Conservation (phyloP, 805 yeast genomes). For the Ogataea haglerorum region DNA sequence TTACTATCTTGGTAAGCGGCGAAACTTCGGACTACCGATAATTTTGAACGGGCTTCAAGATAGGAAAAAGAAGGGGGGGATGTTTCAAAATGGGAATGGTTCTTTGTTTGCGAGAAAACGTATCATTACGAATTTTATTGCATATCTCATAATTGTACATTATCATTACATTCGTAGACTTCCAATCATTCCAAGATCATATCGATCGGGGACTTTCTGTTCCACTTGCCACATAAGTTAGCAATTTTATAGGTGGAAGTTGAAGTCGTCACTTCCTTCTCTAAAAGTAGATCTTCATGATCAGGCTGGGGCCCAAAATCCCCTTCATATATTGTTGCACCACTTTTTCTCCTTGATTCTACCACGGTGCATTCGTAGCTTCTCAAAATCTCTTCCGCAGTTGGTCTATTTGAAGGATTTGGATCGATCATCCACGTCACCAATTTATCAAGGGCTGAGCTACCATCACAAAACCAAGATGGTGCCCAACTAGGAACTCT, state of each 20-base stretch:
- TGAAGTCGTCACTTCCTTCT: slow-evolving; percentile 11
- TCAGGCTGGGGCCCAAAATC: slow-evolving; percentile 84
- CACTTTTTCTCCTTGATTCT: slow-evolving; percentile 78
- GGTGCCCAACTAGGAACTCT: slow-evolving; percentile 83
- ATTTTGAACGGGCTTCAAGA: too few relatives aligned
- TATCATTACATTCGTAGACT: slow-evolving; percentile 1
- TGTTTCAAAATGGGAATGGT: too few relatives aligned
- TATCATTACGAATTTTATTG: slow-evolving; percentile 31
- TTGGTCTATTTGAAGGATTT: slow-evolving; percentile 75
- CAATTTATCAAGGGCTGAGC: slow-evolving; percentile 67
- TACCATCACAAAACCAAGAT: slow-evolving; percentile 68
- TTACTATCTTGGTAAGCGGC: too few relatives aligned
- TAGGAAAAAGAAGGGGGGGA: too few relatives aligned
- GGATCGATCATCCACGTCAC: slow-evolving; percentile 92
- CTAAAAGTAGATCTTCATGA: slow-evolving; percentile 19
- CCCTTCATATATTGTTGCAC: slow-evolving; percentile 93
- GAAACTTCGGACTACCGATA: too few relatives aligned
- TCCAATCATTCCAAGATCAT: slow-evolving; percentile 20
- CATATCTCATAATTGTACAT: slow-evolving; percentile 47
- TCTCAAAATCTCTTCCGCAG: slow-evolving; percentile 65
- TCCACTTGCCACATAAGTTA: slow-evolving; percentile 8
- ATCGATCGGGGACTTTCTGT: slow-evolving; percentile 18
- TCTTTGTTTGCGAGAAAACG: too few relatives aligned
- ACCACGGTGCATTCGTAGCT: slow-evolving; percentile 74
- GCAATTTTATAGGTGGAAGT: slow-evolving; percentile 14